Evolutionary conservation across 2,329 filamentous ascomycete species (phyloP), one percentile per base, ranked within the genome.

Genomic region (Fusarium odoratissimum): DNA sequence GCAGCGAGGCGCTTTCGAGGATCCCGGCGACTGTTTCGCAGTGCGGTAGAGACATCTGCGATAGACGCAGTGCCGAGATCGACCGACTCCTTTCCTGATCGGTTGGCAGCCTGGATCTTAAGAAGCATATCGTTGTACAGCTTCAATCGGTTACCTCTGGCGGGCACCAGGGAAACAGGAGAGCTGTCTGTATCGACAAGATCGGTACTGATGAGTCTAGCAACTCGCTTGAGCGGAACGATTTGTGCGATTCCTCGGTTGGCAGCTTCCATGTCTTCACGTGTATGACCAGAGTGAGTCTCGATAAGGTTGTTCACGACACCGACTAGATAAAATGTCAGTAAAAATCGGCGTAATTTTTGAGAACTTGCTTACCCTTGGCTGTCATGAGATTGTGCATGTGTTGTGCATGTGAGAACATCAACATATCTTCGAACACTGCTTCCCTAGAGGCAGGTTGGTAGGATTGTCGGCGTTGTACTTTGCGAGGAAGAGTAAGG

Each of bases 201-300:
- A 5, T 80, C 46, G n/a, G 56, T 54, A 31, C 63, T 51, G 12
- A 65, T 52, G 21, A 17, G 16, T 5, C 59, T 60, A 31, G 75
- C 63, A 40, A 71, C 64, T 64, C 81, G 80, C 75, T 82, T 82
- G 48, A 59, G 45, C 14, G 81, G 81, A 11, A 76, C 65, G 25
- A 73, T 64, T 42, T 72, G 67, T 33, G 35, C 48, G 16, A 30
- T 49, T 30, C 72, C 73, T 14, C 51, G 59, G 30, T 64, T 64
- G 42, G 46, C 40, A 17, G 60, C 61, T 25, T 52, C 31, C 35
- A 71, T 62, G 23, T 73, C 74, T 31, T 70, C 35, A 16, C 63
- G 49, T 13, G 64, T 40, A 1, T 60, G 69, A 8, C 56, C 44
- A 11, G 72, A 73, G 4, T 72, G 71, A 12, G 64, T 70, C 0